Percentiles rank a stretch among this genome's conserved stretches.
Evolutionary conservation across 2,329 filamentous ascomycete genomes (phyloP).

Genomic region (Claviceps digitariae): DNA sequence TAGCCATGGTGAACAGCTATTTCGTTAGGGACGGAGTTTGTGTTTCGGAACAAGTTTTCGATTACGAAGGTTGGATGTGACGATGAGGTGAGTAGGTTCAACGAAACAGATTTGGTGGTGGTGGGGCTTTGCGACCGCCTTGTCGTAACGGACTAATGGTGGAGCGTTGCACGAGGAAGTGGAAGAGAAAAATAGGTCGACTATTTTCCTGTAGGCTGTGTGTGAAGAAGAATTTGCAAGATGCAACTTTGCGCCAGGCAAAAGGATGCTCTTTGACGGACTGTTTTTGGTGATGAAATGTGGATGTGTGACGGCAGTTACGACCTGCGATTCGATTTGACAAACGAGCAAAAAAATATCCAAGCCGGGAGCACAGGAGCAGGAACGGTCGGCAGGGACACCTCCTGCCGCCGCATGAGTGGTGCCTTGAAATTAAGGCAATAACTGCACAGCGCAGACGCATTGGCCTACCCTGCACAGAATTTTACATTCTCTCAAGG

Average conservation of each 20-base stretch:
- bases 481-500: too few species aligned
- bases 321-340: slow-evolving; percentile 6
- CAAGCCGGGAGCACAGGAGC: slow-evolving; percentile 1
- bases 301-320: slow-evolving; percentile 8
- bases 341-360: background rate
- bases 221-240: slow-evolving; percentile 2
- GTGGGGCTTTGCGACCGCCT: background rate
- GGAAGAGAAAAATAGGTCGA: slow-evolving; percentile 12
- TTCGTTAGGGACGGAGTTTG: background rate
- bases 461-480: background rate
- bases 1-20: slow-evolving; percentile 21
- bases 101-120: slow-evolving; percentile 4
- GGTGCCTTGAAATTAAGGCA: background rate
- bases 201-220: slow-evolving; percentile 17
- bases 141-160: background rate
- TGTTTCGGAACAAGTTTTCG: background rate
- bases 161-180: slow-evolving; percentile 9
- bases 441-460: background rate
- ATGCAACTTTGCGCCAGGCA: slow-evolving; percentile 27
- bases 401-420: background rate
- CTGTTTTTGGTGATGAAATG: slow-evolving; percentile 8
- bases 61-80: slow-evolving; percentile 9
- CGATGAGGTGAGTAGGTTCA: slow-evolving; percentile 10
- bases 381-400: background rate
- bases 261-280: slow-evolving; percentile 12